A percentile compares a stretch with the other conserved stretches of the same genome.
phyloP scores from a whole-genome alignment of 441 rosid genomes.

The Pelargonium hybrid region DNA sequence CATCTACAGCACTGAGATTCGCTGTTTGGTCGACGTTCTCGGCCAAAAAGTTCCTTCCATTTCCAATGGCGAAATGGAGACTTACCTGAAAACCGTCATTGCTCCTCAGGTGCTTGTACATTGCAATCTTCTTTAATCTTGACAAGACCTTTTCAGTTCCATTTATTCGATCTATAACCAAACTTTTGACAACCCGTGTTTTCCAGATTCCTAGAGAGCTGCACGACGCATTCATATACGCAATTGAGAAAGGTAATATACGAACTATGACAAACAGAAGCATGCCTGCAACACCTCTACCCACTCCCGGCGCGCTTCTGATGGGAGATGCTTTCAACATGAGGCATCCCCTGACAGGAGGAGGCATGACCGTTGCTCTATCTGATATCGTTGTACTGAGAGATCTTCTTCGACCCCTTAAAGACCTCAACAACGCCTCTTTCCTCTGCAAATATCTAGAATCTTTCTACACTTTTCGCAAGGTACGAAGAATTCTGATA shows the following conservation, averaged over 20 bases:
- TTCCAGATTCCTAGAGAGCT: neutral
- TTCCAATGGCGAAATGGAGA: neutral
- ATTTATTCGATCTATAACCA: no score
- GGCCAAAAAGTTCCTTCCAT: neutral
- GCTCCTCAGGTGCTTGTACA: neutral
- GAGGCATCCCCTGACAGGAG: neutral
- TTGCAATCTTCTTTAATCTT: no score
- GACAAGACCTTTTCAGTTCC: no score
- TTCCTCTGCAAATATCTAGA: neutral
- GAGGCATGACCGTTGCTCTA: neutral
- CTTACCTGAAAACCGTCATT: neutral
- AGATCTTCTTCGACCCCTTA: neutral
- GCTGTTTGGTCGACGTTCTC: neutral
- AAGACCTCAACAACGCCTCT: neutral
- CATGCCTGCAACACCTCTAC: neutral
- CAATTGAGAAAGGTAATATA: neutral
- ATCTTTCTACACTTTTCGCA: neutral
- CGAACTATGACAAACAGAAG: neutral
- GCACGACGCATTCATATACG: neutral
- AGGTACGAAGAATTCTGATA: neutral
- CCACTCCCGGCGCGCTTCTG: neutral
- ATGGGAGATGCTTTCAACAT: slow-evolving; percentile 2
- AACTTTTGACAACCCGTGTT: neutral
- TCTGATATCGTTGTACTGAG: neutral
- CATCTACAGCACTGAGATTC: neutral